phyloP scores from a whole-genome alignment of 2,329 filamentous ascomycete genomes.

The Metarhizium humberi region DNA sequence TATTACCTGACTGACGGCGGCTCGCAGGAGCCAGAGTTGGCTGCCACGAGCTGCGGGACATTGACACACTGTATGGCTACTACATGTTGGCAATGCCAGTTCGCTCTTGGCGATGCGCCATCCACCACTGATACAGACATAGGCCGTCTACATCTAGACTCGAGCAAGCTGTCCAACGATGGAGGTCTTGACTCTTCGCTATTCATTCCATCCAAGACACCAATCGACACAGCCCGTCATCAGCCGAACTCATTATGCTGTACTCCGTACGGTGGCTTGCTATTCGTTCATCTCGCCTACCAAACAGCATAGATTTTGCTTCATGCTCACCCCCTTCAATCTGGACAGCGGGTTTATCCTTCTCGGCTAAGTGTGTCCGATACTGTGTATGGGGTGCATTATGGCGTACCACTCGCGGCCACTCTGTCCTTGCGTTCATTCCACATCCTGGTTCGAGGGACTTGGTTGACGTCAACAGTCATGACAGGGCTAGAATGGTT shows the following conservation, averaged over 20 bases:
- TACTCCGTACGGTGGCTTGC: neutral
- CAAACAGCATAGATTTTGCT: neutral
- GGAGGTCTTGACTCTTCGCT: too few relatives aligned
- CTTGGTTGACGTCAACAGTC: conserved; percentile 3
- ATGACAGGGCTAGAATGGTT: neutral
- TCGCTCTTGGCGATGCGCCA: too few relatives aligned
- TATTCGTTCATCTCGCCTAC: neutral
- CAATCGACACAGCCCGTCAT: conserved; percentile 5
- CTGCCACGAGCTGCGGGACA: neutral
- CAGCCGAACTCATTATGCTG: conserved; percentile 1
- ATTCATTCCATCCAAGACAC: neutral
- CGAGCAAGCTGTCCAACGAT: too few relatives aligned
- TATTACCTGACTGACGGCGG: neutral
- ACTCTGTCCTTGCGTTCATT: neutral
- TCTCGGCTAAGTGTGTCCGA: neutral
- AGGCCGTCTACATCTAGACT: too few relatives aligned
- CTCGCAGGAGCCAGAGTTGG: neutral
- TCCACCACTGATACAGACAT: too few relatives aligned
- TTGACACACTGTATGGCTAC: too few relatives aligned
- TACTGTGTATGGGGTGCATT: conserved; percentile 1
- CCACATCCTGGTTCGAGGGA: neutral
- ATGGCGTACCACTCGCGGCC: neutral
- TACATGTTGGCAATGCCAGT: too few relatives aligned
- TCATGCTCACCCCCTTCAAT: neutral
- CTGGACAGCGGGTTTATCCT: neutral